phyloP scores from a whole-genome alignment of 2,329 filamentous ascomycete species.

The Tolypocladium amazonense region DNA sequence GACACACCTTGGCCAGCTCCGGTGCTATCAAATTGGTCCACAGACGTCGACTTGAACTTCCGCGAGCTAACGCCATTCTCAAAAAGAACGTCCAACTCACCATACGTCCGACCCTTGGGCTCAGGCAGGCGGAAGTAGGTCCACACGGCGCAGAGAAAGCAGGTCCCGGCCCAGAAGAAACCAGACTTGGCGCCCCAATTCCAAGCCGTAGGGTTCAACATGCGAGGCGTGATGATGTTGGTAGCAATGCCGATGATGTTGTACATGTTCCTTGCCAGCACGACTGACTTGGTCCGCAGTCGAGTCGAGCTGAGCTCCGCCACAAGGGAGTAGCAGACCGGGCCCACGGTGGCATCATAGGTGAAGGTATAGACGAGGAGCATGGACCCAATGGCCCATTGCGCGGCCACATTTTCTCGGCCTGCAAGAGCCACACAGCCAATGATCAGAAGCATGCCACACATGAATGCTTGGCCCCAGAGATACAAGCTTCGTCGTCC shows the following conservation, averaged over 20 bases:
- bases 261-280: slow-evolving; percentile 34
- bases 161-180: slow-evolving; percentile 34
- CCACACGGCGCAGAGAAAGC: slow-evolving; percentile 35
- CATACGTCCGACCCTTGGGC: slow-evolving; percentile 40
- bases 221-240: slow-evolving; percentile 34
- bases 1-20: background rate
- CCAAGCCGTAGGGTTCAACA: slow-evolving; percentile 35
- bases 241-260: slow-evolving; percentile 36
- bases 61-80: slow-evolving; percentile 30
- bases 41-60: slow-evolving; percentile 24
- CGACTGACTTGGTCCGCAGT: slow-evolving; percentile 34
- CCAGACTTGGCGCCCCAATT: slow-evolving; percentile 37
- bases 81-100: slow-evolving; percentile 46
- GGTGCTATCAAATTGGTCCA: slow-evolving; percentile 15
- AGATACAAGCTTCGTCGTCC: slow-evolving; percentile 36
- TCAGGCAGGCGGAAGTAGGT: slow-evolving; percentile 43
- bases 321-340: slow-evolving; percentile 76
- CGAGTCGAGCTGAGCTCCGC: slow-evolving; percentile 36
- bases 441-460: slow-evolving; percentile 27
- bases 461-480: slow-evolving; percentile 37
- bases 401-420: slow-evolving; percentile 32
- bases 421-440: slow-evolving; percentile 44
- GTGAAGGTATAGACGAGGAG: slow-evolving; percentile 32
- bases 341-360: slow-evolving; percentile 27
- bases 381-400: slow-evolving; percentile 37